Evolutionary conservation across 2,329 filamentous ascomycete species (phyloP).

Genomic region (Aspergillus carbonarius): DNA sequence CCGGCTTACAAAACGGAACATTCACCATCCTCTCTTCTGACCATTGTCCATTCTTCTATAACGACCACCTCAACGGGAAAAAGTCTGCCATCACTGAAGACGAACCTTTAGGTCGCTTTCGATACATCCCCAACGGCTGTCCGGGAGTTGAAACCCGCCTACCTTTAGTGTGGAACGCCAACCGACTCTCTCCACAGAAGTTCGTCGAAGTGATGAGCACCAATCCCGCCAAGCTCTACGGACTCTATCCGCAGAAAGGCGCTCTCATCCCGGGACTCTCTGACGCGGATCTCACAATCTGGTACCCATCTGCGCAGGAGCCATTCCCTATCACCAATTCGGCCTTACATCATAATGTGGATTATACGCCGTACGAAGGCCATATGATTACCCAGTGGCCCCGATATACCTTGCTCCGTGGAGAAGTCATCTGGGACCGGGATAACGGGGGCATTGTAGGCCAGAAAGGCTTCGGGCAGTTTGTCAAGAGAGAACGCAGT

Average conservation of each 20-base stretch:
- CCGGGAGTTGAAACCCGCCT: slow-evolving; percentile 47
- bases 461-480: slow-evolving; percentile 33
- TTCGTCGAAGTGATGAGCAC: slow-evolving; percentile 47
- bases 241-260: slow-evolving; percentile 41
- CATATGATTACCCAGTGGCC: slow-evolving; percentile 34
- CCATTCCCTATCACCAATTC: slow-evolving; percentile 34
- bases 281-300: slow-evolving; percentile 48
- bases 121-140: slow-evolving; percentile 45
- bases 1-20: slow-evolving; percentile 53
- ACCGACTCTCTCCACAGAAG: slow-evolving; percentile 34
- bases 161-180: slow-evolving; percentile 34
- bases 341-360: slow-evolving; percentile 37
- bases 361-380: slow-evolving; percentile 40
- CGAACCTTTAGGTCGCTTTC: slow-evolving; percentile 37
- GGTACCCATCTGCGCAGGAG: slow-evolving; percentile 35
- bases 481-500: slow-evolving; percentile 37
- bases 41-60: slow-evolving; percentile 6
- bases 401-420: slow-evolving; percentile 34
- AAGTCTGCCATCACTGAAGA: slow-evolving; percentile 18
- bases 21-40: slow-evolving; percentile 51
- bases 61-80: background rate
- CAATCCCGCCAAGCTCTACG: slow-evolving; percentile 48
- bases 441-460: slow-evolving; percentile 31
- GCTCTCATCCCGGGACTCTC: slow-evolving; percentile 40
- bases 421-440: slow-evolving; percentile 33